These are phyloP conservation scores for Pachyrhizus erosus DNA, from an alignment of 306 rosid genomes.

Conservation along the genomic window DNA sequence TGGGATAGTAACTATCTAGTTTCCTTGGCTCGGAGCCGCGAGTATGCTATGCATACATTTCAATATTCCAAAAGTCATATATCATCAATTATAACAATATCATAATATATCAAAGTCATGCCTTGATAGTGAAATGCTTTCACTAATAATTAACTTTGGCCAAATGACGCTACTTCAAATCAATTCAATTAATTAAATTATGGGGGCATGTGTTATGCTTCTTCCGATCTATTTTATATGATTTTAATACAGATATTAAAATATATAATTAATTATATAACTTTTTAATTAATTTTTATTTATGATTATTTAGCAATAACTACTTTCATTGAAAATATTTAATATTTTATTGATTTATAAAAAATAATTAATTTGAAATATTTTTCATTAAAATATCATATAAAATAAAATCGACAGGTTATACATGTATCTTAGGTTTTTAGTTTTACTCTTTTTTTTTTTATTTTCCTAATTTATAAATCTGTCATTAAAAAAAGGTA, in stretches of 20 bases:
- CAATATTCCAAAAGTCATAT: not conserved
- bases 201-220: not conserved
- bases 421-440: not conserved
- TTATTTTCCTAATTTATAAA: not conserved
- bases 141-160: not conserved
- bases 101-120: not conserved
- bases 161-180: not conserved
- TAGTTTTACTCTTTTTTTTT: not conserved
- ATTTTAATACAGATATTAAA: too few relatives aligned
- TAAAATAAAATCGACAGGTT: too few relatives aligned
- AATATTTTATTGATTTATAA: too few relatives aligned
- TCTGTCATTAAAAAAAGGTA: too few relatives aligned
- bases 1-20: not conserved
- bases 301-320: too few relatives aligned
- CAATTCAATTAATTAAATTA: not conserved
- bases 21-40: too few relatives aligned
- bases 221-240: too few relatives aligned
- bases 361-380: too few relatives aligned
- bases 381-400: too few relatives aligned
- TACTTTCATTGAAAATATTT: too few relatives aligned
- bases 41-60: not conserved
- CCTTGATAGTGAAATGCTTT: not conserved
- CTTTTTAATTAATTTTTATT: too few relatives aligned
- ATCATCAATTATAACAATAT: not conserved
- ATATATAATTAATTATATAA: too few relatives aligned